Percentiles rank a stretch among this genome's conserved stretches.
phyloP scores from a whole-genome alignment of 176 grass and related monocot species.

The Lolium perenne region DNA sequence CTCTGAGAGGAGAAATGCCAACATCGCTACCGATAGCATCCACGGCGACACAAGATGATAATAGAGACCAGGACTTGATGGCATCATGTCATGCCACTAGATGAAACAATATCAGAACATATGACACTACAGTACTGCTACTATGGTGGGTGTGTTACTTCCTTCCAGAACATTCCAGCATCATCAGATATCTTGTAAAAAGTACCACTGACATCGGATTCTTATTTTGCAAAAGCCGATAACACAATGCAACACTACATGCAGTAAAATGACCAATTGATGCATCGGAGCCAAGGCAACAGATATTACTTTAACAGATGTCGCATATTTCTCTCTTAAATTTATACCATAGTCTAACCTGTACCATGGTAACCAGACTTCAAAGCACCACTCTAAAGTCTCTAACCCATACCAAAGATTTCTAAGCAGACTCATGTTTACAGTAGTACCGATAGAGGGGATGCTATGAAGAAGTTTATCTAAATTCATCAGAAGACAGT shows the following conservation, averaged over 20 bases:
- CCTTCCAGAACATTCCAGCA: neutral
- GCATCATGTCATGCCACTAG: conserved; percentile 37
- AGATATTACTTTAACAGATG: neutral
- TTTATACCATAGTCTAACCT: neutral
- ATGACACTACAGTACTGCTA: neutral
- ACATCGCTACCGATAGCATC: too few relatives aligned
- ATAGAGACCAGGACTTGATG: neutral
- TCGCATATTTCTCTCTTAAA: conserved; percentile 13
- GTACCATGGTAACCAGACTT: neutral
- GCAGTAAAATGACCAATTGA: neutral
- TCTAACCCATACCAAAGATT: conserved; percentile 39
- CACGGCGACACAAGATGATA: neutral
- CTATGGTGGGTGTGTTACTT: neutral
- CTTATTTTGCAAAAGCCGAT: neutral
- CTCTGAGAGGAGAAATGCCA: too few relatives aligned
- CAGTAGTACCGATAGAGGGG: conserved; percentile 16
- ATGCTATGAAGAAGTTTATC: conserved; percentile 30
- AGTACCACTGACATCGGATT: conserved; percentile 1
- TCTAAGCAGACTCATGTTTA: conserved; percentile 52
- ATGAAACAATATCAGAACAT: neutral
- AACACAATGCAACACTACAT: neutral
- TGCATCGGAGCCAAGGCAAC: neutral
- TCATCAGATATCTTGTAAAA: conserved; percentile 14
- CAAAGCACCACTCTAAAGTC: neutral
- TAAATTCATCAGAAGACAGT: neutral